These are phyloP conservation scores for Suillus decipiens DNA, from an alignment of 768 basidiomycete species.

Conservation along the genomic window DNA sequence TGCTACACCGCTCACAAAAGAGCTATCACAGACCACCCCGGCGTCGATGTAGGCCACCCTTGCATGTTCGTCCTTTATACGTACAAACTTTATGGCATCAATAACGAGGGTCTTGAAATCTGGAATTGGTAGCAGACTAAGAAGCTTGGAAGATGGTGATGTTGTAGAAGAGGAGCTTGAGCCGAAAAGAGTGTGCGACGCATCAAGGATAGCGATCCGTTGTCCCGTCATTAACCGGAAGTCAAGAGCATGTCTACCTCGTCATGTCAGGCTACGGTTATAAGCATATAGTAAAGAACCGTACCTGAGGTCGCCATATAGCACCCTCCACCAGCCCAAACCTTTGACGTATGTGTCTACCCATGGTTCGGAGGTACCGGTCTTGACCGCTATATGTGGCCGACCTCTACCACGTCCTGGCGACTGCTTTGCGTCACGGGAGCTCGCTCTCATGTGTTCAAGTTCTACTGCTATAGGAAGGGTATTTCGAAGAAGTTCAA, in stretches of 20 bases:
- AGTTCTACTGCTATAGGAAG: slow-evolving; percentile 76
- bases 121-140: slow-evolving; percentile 61
- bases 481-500: slow-evolving; percentile 71
- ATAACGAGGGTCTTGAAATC: slow-evolving; percentile 52
- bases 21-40: slow-evolving; percentile 61
- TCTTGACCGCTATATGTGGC: slow-evolving; percentile 20
- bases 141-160: slow-evolving; percentile 12
- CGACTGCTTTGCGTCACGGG: slow-evolving; percentile 26
- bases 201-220: slow-evolving; percentile 74
- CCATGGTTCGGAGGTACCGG: slow-evolving; percentile 25
- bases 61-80: slow-evolving; percentile 29
- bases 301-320: slow-evolving; percentile 70
- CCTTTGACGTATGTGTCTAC: slow-evolving; percentile 78
- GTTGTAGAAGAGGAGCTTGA: slow-evolving; percentile 3
- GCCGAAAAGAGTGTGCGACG: slow-evolving; percentile 58
- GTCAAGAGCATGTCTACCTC: slow-evolving; percentile 70
- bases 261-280: neutral
- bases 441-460: slow-evolving; percentile 48
- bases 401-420: slow-evolving; percentile 13
- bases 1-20: slow-evolving; percentile 46
- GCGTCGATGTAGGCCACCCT: slow-evolving; percentile 59
- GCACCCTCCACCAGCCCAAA: slow-evolving; percentile 78
- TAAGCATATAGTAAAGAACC: slow-evolving; percentile 13
- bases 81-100: slow-evolving; percentile 40
- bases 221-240: slow-evolving; percentile 71